A percentile compares a stretch with the other conserved stretches of the same genome.
Conservation (phyloP, 2,329 filamentous ascomycete species). For the Calycina herbarum region DNA sequence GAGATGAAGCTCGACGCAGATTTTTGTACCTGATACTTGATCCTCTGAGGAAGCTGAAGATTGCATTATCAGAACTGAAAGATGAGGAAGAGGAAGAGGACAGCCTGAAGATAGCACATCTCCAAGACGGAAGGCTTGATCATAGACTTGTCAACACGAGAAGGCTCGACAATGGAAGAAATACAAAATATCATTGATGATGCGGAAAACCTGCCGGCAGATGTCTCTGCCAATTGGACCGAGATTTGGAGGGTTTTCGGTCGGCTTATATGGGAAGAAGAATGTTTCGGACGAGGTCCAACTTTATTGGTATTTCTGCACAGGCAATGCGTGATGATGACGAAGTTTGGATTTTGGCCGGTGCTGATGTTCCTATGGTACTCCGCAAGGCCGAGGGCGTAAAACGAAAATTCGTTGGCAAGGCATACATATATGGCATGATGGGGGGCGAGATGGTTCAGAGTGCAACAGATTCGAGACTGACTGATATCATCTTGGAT, state of each 20-base stretch:
- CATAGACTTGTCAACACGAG: background rate
- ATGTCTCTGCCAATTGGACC: background rate
- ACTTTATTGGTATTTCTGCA: background rate
- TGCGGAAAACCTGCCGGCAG: background rate
- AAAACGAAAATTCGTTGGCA: background rate
- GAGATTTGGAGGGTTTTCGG: background rate
- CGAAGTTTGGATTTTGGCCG: conserved; percentile 4
- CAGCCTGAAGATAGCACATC: background rate
- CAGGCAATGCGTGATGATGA: background rate
- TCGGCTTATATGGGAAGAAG: background rate
- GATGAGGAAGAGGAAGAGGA: background rate
- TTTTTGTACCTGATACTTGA: conserved; percentile 5
- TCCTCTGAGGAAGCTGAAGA: background rate
- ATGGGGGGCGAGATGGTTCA: conserved; percentile 1
- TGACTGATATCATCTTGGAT: too few relatives aligned
- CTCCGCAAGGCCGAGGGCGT: background rate
- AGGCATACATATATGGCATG: conserved; percentile 5
- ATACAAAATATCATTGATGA: conserved; percentile 4
- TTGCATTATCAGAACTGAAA: background rate
- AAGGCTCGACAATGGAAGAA: background rate
- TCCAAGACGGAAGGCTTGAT: background rate
- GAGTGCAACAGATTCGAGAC: background rate
- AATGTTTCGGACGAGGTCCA: background rate
- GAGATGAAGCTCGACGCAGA: background rate
- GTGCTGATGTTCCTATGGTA: background rate